Base-by-base conservation (phyloP, 2,329 filamentous ascomycete genomes). In the Penicillium rolfsii region DNA sequence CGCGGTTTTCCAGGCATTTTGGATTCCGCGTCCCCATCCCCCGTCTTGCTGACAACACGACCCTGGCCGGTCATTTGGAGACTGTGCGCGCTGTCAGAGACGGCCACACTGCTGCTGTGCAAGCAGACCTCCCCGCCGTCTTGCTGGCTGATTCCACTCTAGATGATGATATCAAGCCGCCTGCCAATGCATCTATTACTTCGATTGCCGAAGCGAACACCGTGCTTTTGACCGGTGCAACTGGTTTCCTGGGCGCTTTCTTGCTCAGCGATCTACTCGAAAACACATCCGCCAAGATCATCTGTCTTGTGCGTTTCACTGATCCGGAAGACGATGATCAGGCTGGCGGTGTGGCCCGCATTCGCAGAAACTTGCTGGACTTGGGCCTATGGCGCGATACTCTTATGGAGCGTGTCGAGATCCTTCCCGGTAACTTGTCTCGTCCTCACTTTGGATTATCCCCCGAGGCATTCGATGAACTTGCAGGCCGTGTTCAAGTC, bases 351-450 rank as follows among this genome's bases (percentile, higher is more conserved):
- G 87, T 92, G 71, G 88, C 90, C 3, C 84, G 90, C 62, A 83
- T 94, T 61, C 87, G 91, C 36, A 86, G 87, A 71, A 92, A 93
- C 69, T 78, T 93, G 22, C 84, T 93, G n/a, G 90, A 92, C 65
- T 80, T 92, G 19, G 90, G 90, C 1, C 79, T 93, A 1, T 94
- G 91, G 91, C 83, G 86, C 55, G 90, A 93, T 70, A 85, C 85
- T 0, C 88, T 93, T 69, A 87, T 93, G 73, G 90, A 93, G 70
- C 88, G 91, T 8, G 87, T 93, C 55, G 88, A 92, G 69, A 86
- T 93, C 36, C 77, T 93, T 8, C 87, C 89, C 0, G 91, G 89
- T 46, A 92, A 93, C 71, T 73, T 94, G 46, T 86, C 89, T 5
- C 83, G 87, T 38, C 87, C 86, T 69, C 83, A 85, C 1, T 83